Base-by-base conservation (phyloP, 1,284 basidiomycete species). In the Marasmius fiardii region DNA sequence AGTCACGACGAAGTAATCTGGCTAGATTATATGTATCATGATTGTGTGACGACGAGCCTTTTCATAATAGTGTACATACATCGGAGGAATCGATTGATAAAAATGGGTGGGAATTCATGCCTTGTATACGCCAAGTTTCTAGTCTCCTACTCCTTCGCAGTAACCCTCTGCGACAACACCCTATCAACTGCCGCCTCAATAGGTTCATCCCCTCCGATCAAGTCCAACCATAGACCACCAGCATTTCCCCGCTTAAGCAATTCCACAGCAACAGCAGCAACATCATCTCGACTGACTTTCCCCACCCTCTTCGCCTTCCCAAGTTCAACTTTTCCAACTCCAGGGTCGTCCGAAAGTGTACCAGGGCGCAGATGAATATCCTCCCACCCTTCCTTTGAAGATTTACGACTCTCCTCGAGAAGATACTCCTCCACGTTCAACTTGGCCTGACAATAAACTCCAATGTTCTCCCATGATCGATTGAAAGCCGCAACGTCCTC, bases 361-460 rank as follows among this genome's bases (percentile, higher is more conserved):
- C 84, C 85, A 2, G 90, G 88, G 3, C 89, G 81, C 14, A 92
- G 69, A 45, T 45, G 49, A 16, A 58, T 58, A 33, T 58, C 57
- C 20, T 55, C 51, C 54, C 54, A 58, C 4, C 33, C 51, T 2
- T 14, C 8, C 31, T 58, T 58, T 39, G n/a, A 10, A 2, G 50
- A 28, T 33, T 58, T 58, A n/a, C 57, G 44, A 51, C 54, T 58
- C 52, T 86, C 78, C 44, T 71, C 65, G 21, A 76, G 76, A 6
- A 92, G 79, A 60, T 86, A 80, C 65, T 83, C 80, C 69, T 92
- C 88, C 4, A 88, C 87, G 58, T 84, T 79, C 66, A 85, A 82
- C 65, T 90, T 90, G 67, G 79, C 82, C 54, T 85, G 72, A 69
- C 84, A 76, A 64, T 87, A 88, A 52, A 65, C 60, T 23, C 67